Evolutionary conservation across 164 flowering plant species (phyloP), one percentile per base, ranked within the genome.

Genomic region (Warburgia ugandensis): DNA sequence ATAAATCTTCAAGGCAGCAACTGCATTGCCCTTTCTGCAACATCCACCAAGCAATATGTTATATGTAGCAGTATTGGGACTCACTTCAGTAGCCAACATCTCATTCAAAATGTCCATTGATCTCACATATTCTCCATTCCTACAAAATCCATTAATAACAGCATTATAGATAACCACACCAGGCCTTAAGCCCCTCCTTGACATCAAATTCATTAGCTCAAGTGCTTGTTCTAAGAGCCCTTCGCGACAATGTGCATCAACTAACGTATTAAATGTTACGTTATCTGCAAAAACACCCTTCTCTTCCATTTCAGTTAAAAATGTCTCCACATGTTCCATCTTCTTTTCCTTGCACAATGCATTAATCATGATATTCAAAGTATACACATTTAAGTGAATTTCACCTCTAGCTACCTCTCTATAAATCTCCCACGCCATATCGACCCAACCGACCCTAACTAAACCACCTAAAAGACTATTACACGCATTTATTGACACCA

Each of bases 401-500:
- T 85, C 71, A 62, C 76, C 66, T 31, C 52, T 42, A 54, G 59
- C 62, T 22, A 79, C 57, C 21, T 76, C 95, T 35, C 52, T 48
- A 52, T 77, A 84, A 2, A 86, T 73, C 20, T 73, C 79, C 84
- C 86, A 73, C 1, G 94, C 88, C 70, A 86, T 77, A 56, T 79
- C 83, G 48, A 74, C 57, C 97, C 97, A 90, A 45, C 78, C 81
- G 41, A 75, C 63, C 68, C 68, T 86, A 56, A 87, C 94, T 26
- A 90, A 67, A 26, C 91, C 95, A 2, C 94, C 91, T 29, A 90
- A 72, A 61, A 90, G 75, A 57, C 85, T 68, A 70, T 90, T 90
- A 55, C 83, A 86, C 27, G 85, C 91, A 75, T 84, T 79, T 4
- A 86, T 58, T 14, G 90, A 67, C 45, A 75, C 73, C 32, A 50